Conservation (phyloP, 2,329 filamentous ascomycete genomes). For the Beauveria caledonica region DNA sequence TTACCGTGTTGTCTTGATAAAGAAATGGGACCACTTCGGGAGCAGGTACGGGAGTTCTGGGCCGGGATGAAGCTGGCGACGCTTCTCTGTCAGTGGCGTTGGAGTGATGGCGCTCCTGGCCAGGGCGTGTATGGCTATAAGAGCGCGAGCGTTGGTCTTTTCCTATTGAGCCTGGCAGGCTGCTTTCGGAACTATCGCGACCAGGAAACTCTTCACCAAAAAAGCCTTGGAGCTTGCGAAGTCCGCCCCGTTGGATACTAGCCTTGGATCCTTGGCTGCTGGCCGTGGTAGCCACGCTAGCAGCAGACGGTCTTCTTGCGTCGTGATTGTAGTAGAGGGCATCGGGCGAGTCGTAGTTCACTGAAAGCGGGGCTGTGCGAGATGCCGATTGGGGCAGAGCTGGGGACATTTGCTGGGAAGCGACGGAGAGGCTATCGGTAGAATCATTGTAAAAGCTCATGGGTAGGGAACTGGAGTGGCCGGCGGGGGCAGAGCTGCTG, state of each 20-base stretch:
- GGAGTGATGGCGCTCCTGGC: slow-evolving; percentile 75
- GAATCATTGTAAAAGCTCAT: slow-evolving; percentile 69
- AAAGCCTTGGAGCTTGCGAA: slow-evolving; percentile 81
- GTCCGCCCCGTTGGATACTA: slow-evolving; percentile 60
- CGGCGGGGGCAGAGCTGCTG: slow-evolving; percentile 23
- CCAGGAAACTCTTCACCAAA: slow-evolving; percentile 84
- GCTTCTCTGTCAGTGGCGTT: slow-evolving; percentile 63
- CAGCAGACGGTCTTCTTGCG: slow-evolving; percentile 76
- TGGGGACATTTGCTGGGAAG: slow-evolving; percentile 64
- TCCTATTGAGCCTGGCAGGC: slow-evolving; percentile 41
- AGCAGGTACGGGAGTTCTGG: slow-evolving; percentile 76
- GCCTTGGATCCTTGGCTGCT: slow-evolving; percentile 78
- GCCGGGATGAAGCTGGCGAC: slow-evolving; percentile 69
- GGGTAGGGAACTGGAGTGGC: slow-evolving; percentile 30
- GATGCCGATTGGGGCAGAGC: slow-evolving; percentile 46
- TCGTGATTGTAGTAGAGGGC: slow-evolving; percentile 54
- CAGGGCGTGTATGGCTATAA: slow-evolving; percentile 50
- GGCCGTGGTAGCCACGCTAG: slow-evolving; percentile 69
- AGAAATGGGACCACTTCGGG: slow-evolving; percentile 97
- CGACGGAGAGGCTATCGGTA: slow-evolving; percentile 55
- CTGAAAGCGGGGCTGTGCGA: slow-evolving; percentile 25
- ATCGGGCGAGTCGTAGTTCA: slow-evolving; percentile 54
- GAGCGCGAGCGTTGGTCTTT: slow-evolving; percentile 58
- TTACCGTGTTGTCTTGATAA: slow-evolving; percentile 65
- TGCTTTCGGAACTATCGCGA: slow-evolving; percentile 66